Percentiles rank a stretch among this genome's conserved stretches.
Conservation (phyloP, 495 filamentous ascomycete species). For the Pseudevernia furfuracea region DNA sequence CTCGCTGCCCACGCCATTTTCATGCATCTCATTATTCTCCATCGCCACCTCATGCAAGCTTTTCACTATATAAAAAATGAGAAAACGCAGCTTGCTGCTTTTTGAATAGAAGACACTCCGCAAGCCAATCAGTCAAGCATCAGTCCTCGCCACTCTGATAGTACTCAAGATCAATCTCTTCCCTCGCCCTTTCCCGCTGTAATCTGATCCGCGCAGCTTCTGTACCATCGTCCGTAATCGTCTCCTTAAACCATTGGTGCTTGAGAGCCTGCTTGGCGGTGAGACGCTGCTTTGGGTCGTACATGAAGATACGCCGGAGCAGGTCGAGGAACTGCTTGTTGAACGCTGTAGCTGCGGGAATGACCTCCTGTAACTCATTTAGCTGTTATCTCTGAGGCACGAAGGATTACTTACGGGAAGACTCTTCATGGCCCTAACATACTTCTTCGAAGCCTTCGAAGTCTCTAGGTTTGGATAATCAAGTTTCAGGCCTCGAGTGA, state of each 20-base stretch:
- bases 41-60: conserved; percentile 3
- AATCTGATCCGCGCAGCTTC: conserved; percentile 72
- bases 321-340: conserved; percentile 82
- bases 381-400: conserved; percentile 2
- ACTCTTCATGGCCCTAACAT: conserved; percentile 90
- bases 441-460: conserved; percentile 78
- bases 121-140: background rate
- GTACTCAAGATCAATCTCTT: conserved; percentile 12
- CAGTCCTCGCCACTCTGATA: conserved; percentile 9
- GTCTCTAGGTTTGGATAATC: conserved; percentile 88
- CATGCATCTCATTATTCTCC: conserved; percentile 11
- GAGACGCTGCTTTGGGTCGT: conserved; percentile 83
- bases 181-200: conserved; percentile 37
- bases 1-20: conserved; percentile 3
- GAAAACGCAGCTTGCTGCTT: background rate
- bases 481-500: conserved; percentile 63
- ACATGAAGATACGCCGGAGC: conserved; percentile 84
- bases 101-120: background rate
- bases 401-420: conserved; percentile 56
- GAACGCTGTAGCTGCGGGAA: conserved; percentile 70
- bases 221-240: conserved; percentile 80
- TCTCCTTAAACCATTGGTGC: conserved; percentile 91
- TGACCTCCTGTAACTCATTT: conserved; percentile 63
- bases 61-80: background rate
- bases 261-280: conserved; percentile 85